Conservation (phyloP, 129 eudicot genomes). For the Silybum marianum region DNA sequence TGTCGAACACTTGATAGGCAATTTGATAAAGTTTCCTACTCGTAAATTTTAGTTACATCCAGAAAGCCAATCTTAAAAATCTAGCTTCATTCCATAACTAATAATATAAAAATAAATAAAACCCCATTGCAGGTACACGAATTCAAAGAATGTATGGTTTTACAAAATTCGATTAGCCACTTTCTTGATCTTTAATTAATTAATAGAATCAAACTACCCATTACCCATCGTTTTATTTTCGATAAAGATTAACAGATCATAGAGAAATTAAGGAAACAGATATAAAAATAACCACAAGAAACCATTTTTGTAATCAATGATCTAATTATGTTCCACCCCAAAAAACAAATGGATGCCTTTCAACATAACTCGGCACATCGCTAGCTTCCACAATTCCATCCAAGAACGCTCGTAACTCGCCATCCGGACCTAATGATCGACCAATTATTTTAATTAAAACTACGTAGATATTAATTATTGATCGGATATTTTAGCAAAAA, state of each 20-base stretch:
- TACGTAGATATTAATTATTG: too few species aligned
- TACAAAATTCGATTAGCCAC: too few species aligned
- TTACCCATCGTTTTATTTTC: background rate
- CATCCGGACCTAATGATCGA: constrained; percentile 40
- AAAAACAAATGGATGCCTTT: constrained; percentile 35
- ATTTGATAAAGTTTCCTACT: too few species aligned
- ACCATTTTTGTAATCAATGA: background rate
- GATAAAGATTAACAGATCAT: background rate
- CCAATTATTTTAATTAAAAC: background rate
- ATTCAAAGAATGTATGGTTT: too few species aligned
- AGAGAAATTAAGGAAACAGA: background rate
- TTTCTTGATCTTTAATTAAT: too few species aligned
- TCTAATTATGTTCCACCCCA: background rate
- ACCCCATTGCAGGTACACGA: too few species aligned
- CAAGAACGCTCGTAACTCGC: constrained; percentile 48
- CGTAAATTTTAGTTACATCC: too few species aligned
- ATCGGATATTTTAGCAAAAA: too few species aligned
- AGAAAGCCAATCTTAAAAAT: too few species aligned
- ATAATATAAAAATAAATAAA: too few species aligned
- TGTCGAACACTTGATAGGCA: too few species aligned
- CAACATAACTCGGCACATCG: constrained; percentile 49
- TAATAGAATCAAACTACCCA: background rate
- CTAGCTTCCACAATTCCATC: constrained; percentile 56
- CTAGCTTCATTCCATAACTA: too few species aligned
- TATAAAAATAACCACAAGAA: background rate